A percentile compares a stretch with the other conserved stretches of the same genome.
These are phyloP conservation scores for Cercospora sp. DNA, from an alignment of 2,329 filamentous ascomycete genomes.

Conservation along the genomic window DNA sequence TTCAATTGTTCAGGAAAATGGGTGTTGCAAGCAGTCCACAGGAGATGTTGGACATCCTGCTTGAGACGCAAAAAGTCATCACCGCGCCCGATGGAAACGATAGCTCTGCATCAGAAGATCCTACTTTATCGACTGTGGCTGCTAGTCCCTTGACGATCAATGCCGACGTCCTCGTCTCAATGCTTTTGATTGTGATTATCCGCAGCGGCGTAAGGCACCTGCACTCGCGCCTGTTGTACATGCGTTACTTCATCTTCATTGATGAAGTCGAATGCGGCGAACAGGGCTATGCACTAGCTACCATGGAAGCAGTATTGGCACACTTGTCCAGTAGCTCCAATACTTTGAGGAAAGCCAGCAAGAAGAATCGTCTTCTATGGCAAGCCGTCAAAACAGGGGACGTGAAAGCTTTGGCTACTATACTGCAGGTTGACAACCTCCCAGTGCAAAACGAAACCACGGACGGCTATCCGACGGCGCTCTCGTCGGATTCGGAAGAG, in stretches of 20 bases:
- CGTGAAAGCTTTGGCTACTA: slow-evolving; percentile 69
- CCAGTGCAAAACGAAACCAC: slow-evolving; percentile 21
- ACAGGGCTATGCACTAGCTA: slow-evolving; percentile 93
- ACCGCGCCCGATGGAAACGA: slow-evolving; percentile 53
- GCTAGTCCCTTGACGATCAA: slow-evolving; percentile 66
- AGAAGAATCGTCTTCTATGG: slow-evolving; percentile 84
- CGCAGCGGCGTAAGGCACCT: slow-evolving; percentile 83
- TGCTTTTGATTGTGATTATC: slow-evolving; percentile 89
- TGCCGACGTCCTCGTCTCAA: slow-evolving; percentile 87
- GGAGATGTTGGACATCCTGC: slow-evolving; percentile 80
- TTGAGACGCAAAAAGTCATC: slow-evolving; percentile 79
- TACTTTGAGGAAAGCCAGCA: slow-evolving; percentile 78
- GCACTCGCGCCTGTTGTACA: slow-evolving; percentile 86
- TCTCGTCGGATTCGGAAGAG: slow-evolving; percentile 27
- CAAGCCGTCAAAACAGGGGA: slow-evolving; percentile 79
- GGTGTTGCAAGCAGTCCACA: slow-evolving; percentile 74
- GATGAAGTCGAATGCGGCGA: slow-evolving; percentile 97
- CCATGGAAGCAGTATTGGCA: slow-evolving; percentile 87
- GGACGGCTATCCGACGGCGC: slow-evolving; percentile 23
- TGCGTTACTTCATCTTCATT: slow-evolving; percentile 95
- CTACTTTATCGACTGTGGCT: slow-evolving; percentile 37
- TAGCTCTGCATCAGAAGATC: slow-evolving; percentile 39
- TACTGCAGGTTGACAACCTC: slow-evolving; percentile 66
- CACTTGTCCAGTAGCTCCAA: slow-evolving; percentile 83
- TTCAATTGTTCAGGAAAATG: slow-evolving; percentile 89